phyloP scores from a whole-genome alignment of 2,329 filamentous ascomycete genomes.

The Exophiala xenobiotica region DNA sequence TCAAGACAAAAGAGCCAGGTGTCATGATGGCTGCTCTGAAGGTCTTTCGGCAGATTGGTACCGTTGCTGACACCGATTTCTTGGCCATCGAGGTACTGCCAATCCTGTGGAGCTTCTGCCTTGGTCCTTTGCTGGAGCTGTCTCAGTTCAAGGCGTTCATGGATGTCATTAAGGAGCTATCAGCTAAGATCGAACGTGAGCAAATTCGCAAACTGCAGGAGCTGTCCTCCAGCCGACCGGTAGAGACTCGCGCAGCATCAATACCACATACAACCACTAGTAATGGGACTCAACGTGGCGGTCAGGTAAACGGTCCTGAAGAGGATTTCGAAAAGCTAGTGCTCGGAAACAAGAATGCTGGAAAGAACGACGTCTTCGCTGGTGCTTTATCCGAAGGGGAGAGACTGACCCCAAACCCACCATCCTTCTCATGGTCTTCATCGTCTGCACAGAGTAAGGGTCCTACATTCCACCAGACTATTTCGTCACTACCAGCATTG shows the following conservation, averaged over 20 bases:
- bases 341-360: conserved; percentile 64
- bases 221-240: conserved; percentile 57
- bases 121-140: conserved; percentile 84
- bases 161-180: conserved; percentile 78
- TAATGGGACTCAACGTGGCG: conserved; percentile 36
- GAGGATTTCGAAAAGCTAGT: conserved; percentile 88
- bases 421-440: conserved; percentile 48
- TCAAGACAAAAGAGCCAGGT: conserved; percentile 96
- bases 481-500: conserved; percentile 29
- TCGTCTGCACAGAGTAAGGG: conserved; percentile 26
- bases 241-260: conserved; percentile 40
- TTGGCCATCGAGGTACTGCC: conserved; percentile 88
- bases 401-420: conserved; percentile 32
- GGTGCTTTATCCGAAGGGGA: conserved; percentile 33
- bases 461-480: conserved; percentile 20
- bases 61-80: conserved; percentile 81
- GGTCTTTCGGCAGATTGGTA: conserved; percentile 80
- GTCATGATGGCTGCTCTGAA: conserved; percentile 93
- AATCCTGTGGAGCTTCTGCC: conserved; percentile 84
- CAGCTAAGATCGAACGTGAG: conserved; percentile 78
- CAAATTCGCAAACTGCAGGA: conserved; percentile 87
- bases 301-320: conserved; percentile 54
- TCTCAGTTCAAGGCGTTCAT: conserved; percentile 89
- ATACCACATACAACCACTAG: conserved; percentile 32
- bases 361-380: conserved; percentile 36